A percentile compares a stretch with the other conserved stretches of the same genome.
phyloP scores from a whole-genome alignment of 495 filamentous ascomycete species.

The Immersiella caudata region DNA sequence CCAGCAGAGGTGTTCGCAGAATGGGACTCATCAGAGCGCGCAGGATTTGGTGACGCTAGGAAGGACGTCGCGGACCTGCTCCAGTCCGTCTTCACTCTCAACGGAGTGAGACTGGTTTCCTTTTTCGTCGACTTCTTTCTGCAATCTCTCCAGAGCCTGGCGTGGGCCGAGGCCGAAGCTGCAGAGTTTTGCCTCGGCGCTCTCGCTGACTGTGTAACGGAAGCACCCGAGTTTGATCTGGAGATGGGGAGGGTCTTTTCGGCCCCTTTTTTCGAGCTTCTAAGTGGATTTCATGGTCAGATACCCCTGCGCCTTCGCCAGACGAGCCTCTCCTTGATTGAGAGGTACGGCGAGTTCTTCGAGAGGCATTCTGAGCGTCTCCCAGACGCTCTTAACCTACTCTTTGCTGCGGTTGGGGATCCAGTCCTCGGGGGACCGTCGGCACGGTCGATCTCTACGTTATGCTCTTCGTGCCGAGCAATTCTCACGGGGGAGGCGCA shows the following conservation, averaged over 20 bases:
- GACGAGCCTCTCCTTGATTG: conserved; percentile 75
- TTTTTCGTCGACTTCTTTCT: conserved; percentile 68
- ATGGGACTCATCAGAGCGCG: conserved; percentile 74
- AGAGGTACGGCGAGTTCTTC: conserved; percentile 81
- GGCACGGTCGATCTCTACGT: conserved; percentile 76
- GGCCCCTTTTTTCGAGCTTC: conserved; percentile 62
- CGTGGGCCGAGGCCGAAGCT: conserved; percentile 82
- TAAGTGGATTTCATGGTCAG: conserved; percentile 45
- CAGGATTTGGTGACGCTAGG: conserved; percentile 75
- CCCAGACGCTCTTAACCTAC: conserved; percentile 74
- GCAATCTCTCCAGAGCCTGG: conserved; percentile 56
- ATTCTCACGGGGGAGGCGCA: conserved; percentile 70
- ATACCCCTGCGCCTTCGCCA: conserved; percentile 74
- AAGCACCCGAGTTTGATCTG: conserved; percentile 66
- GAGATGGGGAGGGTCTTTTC: conserved; percentile 70
- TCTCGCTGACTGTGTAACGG: conserved; percentile 73
- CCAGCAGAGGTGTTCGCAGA: conserved; percentile 48
- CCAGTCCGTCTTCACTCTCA: conserved; percentile 70
- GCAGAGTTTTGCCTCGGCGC: conserved; percentile 76
- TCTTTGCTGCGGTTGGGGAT: conserved; percentile 75
- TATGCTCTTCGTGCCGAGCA: conserved; percentile 79
- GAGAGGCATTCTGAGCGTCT: conserved; percentile 70
- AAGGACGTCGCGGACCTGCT: conserved; percentile 82
- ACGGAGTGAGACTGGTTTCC: conserved; percentile 68
- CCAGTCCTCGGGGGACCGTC: conserved; percentile 67